Evolutionary conservation across 148 eudicot genomes (phyloP), one percentile per base, ranked within the genome.

Genomic region (Talinum fruticosum): DNA sequence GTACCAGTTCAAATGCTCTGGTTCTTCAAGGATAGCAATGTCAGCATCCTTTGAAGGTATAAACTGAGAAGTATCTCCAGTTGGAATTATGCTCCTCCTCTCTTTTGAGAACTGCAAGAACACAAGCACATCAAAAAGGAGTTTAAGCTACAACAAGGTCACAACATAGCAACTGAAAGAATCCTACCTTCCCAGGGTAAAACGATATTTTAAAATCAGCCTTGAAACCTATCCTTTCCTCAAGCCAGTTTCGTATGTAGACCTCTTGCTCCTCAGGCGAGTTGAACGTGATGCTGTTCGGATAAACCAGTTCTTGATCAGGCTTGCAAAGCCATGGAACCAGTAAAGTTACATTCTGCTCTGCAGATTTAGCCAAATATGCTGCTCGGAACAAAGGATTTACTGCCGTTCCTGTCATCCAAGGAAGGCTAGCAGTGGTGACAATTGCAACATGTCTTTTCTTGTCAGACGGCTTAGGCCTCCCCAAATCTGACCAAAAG

Each of bases 371-470:
- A 24, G 99, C 91, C 35, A 96, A 70, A 89, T 91, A 96, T 69
- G 99, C 99, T 34, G 99, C 99, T 76, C 99, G 92, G 79, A 96
- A 96, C 73, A 96, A 82, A 65, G 99, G 99, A 85, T 96, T 96
- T 66, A 96, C 97, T 49, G 99, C 97, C 49, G 99, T 96, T 76
- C 99, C 99, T 6, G 99, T 96, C 99, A 96, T 88, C 99, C 99
- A 96, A 78, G 99, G 99, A 70, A 96, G 96, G 86, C 97, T 93
- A 73, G 99, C 99, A 76, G 99, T 96, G 45, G 99, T 96, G 62
- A 96, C 97, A 75, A 96, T 96, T 45, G 99, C 97, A 49, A 96
- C 97, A 74, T 93, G 94, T 84, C 99, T 83, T 87, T 88, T 87
- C 84, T 84, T 82, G 74, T 86, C 85, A 14, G 92, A 77, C 19